Percentiles rank a stretch among this genome's conserved stretches.
Conservation (phyloP, 2,329 filamentous ascomycete species). For the Leptodontidium sp. region DNA sequence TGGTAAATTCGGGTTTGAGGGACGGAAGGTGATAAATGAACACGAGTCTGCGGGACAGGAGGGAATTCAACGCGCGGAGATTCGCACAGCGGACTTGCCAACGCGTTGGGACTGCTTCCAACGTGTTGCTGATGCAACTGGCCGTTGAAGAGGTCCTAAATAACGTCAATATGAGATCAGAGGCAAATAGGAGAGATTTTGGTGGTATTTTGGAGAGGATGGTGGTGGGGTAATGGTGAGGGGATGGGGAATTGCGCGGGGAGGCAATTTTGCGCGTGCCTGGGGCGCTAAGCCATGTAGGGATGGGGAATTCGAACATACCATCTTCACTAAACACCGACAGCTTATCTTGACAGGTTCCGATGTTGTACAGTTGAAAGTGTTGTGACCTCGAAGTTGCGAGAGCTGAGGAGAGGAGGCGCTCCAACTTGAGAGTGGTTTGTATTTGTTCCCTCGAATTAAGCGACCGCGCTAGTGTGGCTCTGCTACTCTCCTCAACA, state of each 20-base stretch:
- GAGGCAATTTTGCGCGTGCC: background rate
- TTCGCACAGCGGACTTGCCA: conserved; percentile 2
- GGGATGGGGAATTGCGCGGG: conserved; percentile 1
- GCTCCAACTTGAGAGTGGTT: background rate
- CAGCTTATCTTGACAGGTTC: background rate
- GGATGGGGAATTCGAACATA: background rate
- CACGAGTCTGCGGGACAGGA: background rate
- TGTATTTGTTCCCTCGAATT: background rate
- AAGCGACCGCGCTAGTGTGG: background rate
- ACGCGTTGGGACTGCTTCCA: background rate
- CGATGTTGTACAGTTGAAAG: background rate
- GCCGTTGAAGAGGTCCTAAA: conserved; percentile 2
- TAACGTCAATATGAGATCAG: background rate
- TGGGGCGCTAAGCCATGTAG: background rate
- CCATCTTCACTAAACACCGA: background rate
- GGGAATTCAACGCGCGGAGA: conserved; percentile 8
- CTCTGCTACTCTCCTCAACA: background rate
- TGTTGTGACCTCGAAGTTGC: background rate
- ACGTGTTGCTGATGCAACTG: conserved; percentile 9
- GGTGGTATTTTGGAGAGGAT: background rate
- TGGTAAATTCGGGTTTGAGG: background rate
- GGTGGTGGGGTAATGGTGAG: background rate
- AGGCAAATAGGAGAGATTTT: background rate
- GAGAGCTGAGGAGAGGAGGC: background rate
- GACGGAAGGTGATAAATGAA: background rate